Percentiles rank a stretch among this genome's conserved stretches.
These are phyloP conservation scores for Collybia sordida DNA, from an alignment of 768 basidiomycete species.

Conservation along the genomic window DNA sequence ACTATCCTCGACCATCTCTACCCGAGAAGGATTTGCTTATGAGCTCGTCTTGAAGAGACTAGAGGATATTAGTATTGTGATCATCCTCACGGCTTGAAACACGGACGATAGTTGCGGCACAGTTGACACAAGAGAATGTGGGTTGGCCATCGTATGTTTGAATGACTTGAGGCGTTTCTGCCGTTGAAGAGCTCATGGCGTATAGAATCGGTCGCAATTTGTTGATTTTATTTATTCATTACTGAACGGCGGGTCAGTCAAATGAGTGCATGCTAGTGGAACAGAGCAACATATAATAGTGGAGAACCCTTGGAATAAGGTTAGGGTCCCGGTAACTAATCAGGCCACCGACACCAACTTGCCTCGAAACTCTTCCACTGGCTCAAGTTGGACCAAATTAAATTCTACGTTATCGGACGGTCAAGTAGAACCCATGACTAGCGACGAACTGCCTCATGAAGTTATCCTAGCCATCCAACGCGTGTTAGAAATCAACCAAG, in stretches of 20 bases:
- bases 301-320: conserved; percentile 15
- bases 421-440: conserved; percentile 34
- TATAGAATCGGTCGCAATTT: too few relatives aligned
- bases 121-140: conserved; percentile 66
- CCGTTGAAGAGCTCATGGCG: too few relatives aligned
- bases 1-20: conserved; percentile 81
- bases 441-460: conserved; percentile 62
- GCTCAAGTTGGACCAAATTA: neutral
- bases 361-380: neutral
- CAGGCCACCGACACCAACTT: neutral
- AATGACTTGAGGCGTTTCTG: conserved; percentile 43
- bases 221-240: too few relatives aligned
- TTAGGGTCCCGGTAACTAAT: conserved; percentile 15
- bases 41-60: conserved; percentile 82
- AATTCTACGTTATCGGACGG: too few relatives aligned
- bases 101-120: conserved; percentile 70
- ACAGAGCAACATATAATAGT: neutral
- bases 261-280: neutral
- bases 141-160: conserved; percentile 65
- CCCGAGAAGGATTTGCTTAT: conserved; percentile 87
- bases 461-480: conserved; percentile 70
- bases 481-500: conserved; percentile 55
- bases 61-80: neutral
- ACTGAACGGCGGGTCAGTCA: too few relatives aligned
- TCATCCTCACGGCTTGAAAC: too few relatives aligned